Percentiles rank a stretch among this genome's conserved stretches.
Conservation (phyloP, 2,329 filamentous ascomycete species). For the Fusarium kyushuense region DNA sequence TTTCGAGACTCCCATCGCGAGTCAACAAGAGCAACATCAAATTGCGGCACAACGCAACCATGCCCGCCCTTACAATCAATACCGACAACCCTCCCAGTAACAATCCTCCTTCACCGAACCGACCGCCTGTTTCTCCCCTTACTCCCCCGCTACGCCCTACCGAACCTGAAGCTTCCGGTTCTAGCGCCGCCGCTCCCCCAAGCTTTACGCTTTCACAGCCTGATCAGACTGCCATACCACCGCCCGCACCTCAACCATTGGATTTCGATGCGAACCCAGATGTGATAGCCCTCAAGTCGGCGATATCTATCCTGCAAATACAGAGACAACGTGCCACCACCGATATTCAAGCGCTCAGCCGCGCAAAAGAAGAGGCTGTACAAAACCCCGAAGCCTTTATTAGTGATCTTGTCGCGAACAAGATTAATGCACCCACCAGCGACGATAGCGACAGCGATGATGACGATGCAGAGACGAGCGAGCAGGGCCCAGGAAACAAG, state of each 20-base stretch:
- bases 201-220: constrained; percentile 61
- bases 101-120: constrained; percentile 59
- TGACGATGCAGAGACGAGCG: constrained; percentile 48
- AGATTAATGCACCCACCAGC: constrained; percentile 57
- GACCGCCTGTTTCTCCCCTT: constrained; percentile 67
- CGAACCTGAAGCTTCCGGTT: constrained; percentile 43
- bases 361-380: constrained; percentile 77
- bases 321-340: constrained; percentile 82
- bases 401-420: constrained; percentile 73
- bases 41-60: constrained; percentile 31
- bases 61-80: constrained; percentile 52
- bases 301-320: constrained; percentile 87
- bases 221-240: constrained; percentile 56
- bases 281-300: constrained; percentile 85
- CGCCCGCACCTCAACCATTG: constrained; percentile 65
- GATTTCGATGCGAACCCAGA: constrained; percentile 79
- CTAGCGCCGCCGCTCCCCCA: constrained; percentile 49
- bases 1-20: not conserved
- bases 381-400: constrained; percentile 79
- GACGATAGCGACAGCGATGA: constrained; percentile 49
- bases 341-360: constrained; percentile 78
- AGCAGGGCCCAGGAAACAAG: constrained; percentile 48
- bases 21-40: constrained; percentile 16
- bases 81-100: constrained; percentile 47
- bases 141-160: constrained; percentile 62